Evolutionary conservation across 2,329 filamentous ascomycete species (phyloP), one percentile per base, ranked within the genome.

Genomic region (Aspergillus cejpii): DNA sequence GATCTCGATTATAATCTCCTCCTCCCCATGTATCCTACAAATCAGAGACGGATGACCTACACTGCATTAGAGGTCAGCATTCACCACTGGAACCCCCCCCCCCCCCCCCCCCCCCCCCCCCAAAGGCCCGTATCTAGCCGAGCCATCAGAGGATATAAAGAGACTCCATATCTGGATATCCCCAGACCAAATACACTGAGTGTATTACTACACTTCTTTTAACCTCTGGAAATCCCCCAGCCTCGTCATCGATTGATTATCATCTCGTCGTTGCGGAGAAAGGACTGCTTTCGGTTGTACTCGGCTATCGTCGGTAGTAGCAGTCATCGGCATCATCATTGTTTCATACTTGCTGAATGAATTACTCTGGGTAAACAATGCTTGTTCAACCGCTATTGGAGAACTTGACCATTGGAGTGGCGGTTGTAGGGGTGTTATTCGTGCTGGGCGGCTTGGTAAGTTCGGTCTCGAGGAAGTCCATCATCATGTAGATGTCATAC

Each of bases 271-370:
- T 14, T 33, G 27, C 39, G 39, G 27, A 24, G 38, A 31, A 31
- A 31, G n/a, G n/a, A n/a, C n/a, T n/a, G n/a, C n/a, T n/a, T n/a
- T 40, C 56, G 56, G 56, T 44, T 59, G 53, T 48, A 47, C 37
- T 42, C 56, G 56, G 56, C 37, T 59, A 59, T 39, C 47, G 43
- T 45, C 55, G 55, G 55, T 41, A 2, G 6, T 33, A 10, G 28
- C 31, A 34, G 15, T 34, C 10, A 11, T 20, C 15, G 19, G 28
- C 39, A 24, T 41, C 17, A 23, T 33, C 28, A 15, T 31, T 34
- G 31, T 17, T 31, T 31, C 28, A 31, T 31, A 5, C 28, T 31
- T 24, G 23, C 23, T 8, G 23, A 23, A 15, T 12, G 7, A 12
- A 21, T 4, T 21, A 6, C 31, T 21, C 29, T 41, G 39, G 46